Base-by-base conservation (phyloP, 331 rosid genomes). In the Dryas integrifolia region DNA sequence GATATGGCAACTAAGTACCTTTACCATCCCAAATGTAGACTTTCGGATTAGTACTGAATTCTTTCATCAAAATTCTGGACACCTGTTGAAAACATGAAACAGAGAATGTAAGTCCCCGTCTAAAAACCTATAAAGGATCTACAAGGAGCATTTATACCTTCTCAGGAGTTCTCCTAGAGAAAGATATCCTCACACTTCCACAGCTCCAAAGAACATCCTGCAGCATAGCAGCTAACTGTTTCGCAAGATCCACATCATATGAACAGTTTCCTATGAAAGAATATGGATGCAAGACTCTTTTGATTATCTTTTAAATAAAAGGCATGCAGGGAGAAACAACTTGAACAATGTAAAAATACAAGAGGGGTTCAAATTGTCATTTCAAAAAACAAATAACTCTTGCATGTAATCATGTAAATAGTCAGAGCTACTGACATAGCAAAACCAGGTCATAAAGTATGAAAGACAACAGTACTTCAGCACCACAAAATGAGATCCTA, bases 161-260 rank as follows among this genome's bases (percentile, higher is more conserved):
- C 82, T 80, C 82, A 38, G 96, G 92, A 72, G 98, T 89, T 86
- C 97, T 84, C 79, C 97, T 77, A 12, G 98, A 91, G 83, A 88
- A 89, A 50, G 96, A 95, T 73, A 91, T 84, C 81, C 88, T 83
- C 81, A 95, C 80, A 77, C 85, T 84, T 73, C 96, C 97, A 56
- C 98, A 88, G 83, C 98, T 89, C 93, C 96, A 88, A 47, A 95
- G 85, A 73, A 92, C 90, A 80, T 82, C 88, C 75, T 83, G 90
- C 81, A 88, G 86, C 88, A 80, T 91, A 59, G 78, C 51, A 52
- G 79, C 92, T 46, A 93, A 85, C 77, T 85, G 82, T 50, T 79
- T 85, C 11, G 80, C 90, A 78, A 89, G 95, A 87, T 93, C 90
- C 47, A 56, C 77, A 30, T 82, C 90, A 67, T 89, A 91, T 30